phyloP scores from a whole-genome alignment of 768 basidiomycete genomes.

The Hericium erinaceus region DNA sequence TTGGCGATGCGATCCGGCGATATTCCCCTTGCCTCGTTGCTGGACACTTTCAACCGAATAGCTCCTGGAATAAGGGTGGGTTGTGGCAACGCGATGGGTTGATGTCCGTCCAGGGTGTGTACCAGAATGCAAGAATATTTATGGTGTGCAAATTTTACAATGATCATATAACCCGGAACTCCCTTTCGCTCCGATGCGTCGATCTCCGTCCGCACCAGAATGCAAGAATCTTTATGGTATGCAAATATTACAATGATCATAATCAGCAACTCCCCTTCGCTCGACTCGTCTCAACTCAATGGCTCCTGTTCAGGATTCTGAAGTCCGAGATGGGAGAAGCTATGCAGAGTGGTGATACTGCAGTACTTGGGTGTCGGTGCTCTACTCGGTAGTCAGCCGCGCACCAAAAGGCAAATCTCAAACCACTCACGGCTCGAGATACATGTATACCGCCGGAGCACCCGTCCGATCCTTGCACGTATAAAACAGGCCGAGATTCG shows the following conservation, averaged over 20 bases:
- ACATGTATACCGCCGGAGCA: constrained; percentile 38
- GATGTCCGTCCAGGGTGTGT: not conserved
- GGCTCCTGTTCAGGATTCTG: constrained; percentile 7
- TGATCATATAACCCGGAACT: too few species aligned
- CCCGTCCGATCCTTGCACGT: constrained; percentile 26
- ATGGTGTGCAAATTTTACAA: too few species aligned
- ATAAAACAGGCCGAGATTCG: constrained; percentile 39
- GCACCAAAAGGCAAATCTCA: too few species aligned
- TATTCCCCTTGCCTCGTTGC: not conserved
- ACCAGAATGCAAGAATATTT: too few species aligned
- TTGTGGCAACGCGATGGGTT: not conserved
- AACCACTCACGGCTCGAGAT: constrained; percentile 34
- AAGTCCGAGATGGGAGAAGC: constrained; percentile 24
- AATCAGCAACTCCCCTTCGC: too few species aligned
- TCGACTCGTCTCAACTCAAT: not conserved
- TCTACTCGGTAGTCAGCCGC: constrained; percentile 13
- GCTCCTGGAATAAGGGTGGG: constrained; percentile 10
- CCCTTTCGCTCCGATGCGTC: not conserved
- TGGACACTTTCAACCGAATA: not conserved
- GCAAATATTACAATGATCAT: too few species aligned
- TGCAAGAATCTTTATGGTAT: too few species aligned
- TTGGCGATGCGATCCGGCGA: constrained; percentile 14
- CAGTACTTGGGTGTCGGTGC: constrained; percentile 31
- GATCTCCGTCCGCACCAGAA: not conserved
- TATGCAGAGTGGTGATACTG: constrained; percentile 34